Evolutionary conservation across 371 early-diverging fungal species (phyloP).

Genomic region (Mortierella sp.): DNA sequence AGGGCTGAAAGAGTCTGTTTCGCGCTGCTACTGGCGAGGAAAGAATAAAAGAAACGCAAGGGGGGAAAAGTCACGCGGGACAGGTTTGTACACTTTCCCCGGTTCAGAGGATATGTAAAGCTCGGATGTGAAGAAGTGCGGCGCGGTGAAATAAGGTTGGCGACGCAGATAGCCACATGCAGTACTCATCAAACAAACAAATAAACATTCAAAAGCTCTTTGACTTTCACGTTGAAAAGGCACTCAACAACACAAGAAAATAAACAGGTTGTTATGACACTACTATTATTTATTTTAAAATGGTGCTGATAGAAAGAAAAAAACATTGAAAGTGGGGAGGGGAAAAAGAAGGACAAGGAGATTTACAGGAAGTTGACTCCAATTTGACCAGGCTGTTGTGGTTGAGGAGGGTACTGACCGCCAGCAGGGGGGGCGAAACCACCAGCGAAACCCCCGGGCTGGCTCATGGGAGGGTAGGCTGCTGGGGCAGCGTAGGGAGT

Average conservation of each 20-base stretch:
- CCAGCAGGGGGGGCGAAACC: background rate
- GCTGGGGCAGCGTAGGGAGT: background rate
- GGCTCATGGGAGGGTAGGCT: background rate
- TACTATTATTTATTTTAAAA: background rate
- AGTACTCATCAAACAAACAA: background rate
- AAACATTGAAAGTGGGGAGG: background rate
- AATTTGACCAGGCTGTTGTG: slow-evolving; percentile 5
- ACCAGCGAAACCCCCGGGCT: background rate
- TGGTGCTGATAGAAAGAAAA: background rate
- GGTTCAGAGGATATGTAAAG: too few species aligned
- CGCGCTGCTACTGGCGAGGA: too few species aligned
- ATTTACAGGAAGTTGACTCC: background rate
- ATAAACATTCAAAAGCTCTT: background rate
- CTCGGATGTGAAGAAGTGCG: too few species aligned
- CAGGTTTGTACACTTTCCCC: too few species aligned
- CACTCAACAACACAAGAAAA: background rate
- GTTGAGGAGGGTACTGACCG: slow-evolving; percentile 3
- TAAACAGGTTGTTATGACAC: background rate
- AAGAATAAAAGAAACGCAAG: too few species aligned
- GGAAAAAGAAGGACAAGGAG: background rate
- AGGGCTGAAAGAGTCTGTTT: too few species aligned
- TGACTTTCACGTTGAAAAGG: background rate
- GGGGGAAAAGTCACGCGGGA: too few species aligned
- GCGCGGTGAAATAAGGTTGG: too few species aligned
- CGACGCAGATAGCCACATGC: too few species aligned